Base-by-base conservation (phyloP, 345 rosid species). In the Conringia planisiliqua region DNA sequence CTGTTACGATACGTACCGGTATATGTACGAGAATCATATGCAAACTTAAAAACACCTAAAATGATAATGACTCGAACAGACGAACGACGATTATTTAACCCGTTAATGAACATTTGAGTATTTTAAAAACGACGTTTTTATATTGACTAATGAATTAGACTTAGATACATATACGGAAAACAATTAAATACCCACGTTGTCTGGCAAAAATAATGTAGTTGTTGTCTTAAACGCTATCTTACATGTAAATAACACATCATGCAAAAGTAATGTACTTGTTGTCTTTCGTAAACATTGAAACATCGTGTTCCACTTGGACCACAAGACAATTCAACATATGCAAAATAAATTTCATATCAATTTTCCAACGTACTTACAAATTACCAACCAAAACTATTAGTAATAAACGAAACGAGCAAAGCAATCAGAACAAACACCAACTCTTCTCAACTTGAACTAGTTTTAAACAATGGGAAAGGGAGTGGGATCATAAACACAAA, bases 401-500 rank as follows among this genome's bases (percentile, higher is more conserved):
- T 10, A 29, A 8, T 8, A 11, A 33, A 22, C 1, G 2, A 47
- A 60, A 10, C 10, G 50, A 3, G 38, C 35, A 16, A 29, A n/a
- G 43, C 22, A 22, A 22, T 59, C 16, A 60, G 10, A 10, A n/a
- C 10, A 10, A 66, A 35, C 10, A 59, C 5, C 14, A 22, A 27
- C 18, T 51, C 18, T 51, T 9, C 14, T 26, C 73, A 52, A 52
- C 30, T 46, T 3, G 40, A 7, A 14, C 10, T 67, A 51, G n/a
- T 50, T 66, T 13, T 50, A 48, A 38, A 24, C 47, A 68, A 51
- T 75, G 79, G 43, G 79, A 75, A 75, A 68, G 56, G 5, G 43
- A 68, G 62, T 59, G 73, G 79, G 62, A 75, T 40, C 46, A 39
- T 66, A 18, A 36, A 75, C 43, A 30, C 24, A 57, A 58, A 35